These are phyloP conservation scores for Ganoderma resinaceum DNA, from an alignment of 1,284 basidiomycete species.

Conservation along the genomic window DNA sequence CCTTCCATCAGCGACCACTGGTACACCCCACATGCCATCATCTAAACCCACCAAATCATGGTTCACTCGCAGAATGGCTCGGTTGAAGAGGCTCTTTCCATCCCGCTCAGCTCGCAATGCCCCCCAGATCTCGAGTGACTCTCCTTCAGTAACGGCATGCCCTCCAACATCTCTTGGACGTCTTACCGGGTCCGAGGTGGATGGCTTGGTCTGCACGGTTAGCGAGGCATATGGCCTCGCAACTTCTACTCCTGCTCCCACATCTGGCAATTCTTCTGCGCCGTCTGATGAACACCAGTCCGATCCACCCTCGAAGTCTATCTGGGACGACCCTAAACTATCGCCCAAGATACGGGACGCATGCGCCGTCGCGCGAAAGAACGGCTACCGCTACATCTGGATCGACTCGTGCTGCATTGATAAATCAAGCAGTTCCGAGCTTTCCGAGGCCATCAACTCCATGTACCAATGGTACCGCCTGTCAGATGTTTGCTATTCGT, in stretches of 20 bases:
- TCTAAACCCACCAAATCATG: background rate
- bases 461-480: background rate
- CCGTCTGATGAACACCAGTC: background rate
- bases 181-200: background rate
- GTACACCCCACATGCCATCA: too few species aligned
- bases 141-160: background rate
- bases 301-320: background rate
- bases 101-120: too few species aligned
- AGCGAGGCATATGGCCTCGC: background rate
- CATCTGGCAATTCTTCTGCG: background rate
- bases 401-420: conserved; percentile 21
- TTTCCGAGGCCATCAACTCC: conserved; percentile 19
- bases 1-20: too few species aligned
- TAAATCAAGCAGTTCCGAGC: conserved; percentile 4
- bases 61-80: background rate
- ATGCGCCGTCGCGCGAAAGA: background rate
- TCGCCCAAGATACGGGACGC: background rate
- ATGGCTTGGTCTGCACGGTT: background rate
- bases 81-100: background rate
- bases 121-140: background rate
- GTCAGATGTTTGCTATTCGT: background rate
- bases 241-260: background rate
- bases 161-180: background rate
- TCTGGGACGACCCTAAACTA: background rate
- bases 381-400: conserved; percentile 8